Evolutionary conservation across 2,329 filamentous ascomycete genomes (phyloP).

Genomic region (Corniculantispora saksenae): DNA sequence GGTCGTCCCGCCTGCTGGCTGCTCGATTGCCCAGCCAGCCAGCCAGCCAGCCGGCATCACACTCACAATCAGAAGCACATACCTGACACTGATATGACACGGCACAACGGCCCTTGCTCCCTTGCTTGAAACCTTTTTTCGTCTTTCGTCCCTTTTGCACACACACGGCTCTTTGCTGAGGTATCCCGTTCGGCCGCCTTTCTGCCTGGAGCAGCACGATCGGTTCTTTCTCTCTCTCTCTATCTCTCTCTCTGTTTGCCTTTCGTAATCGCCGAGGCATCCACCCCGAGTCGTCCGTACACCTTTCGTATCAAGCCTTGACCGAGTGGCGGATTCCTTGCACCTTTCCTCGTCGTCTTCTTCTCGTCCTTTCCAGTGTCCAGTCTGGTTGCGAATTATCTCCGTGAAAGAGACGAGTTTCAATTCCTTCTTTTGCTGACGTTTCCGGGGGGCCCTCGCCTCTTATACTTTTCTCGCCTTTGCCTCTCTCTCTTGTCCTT

Average conservation of each 20-base stretch:
- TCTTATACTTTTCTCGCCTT: constrained; percentile 36
- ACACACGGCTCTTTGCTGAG: too few relatives aligned
- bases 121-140: background rate
- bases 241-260: background rate
- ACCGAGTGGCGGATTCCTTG: background rate
- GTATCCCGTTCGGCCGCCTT: background rate
- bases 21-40: background rate
- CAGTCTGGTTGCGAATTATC: constrained; percentile 11
- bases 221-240: too few relatives aligned
- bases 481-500: constrained; percentile 1
- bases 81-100: constrained; percentile 13
- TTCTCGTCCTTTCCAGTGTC: background rate
- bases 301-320: too few relatives aligned
- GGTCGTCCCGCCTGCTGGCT: background rate
- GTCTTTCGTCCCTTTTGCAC: background rate
- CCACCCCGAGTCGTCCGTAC: background rate
- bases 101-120: background rate
- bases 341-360: background rate
- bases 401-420: constrained; percentile 19
- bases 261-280: constrained; percentile 11
- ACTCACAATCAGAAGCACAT: constrained; percentile 11
- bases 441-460: constrained; percentile 26
- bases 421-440: constrained; percentile 15
- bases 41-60: background rate
- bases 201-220: constrained; percentile 4